These are phyloP conservation scores for Fusarium sp. DNA, from an alignment of 2,329 filamentous ascomycete genomes.

Conservation along the genomic window DNA sequence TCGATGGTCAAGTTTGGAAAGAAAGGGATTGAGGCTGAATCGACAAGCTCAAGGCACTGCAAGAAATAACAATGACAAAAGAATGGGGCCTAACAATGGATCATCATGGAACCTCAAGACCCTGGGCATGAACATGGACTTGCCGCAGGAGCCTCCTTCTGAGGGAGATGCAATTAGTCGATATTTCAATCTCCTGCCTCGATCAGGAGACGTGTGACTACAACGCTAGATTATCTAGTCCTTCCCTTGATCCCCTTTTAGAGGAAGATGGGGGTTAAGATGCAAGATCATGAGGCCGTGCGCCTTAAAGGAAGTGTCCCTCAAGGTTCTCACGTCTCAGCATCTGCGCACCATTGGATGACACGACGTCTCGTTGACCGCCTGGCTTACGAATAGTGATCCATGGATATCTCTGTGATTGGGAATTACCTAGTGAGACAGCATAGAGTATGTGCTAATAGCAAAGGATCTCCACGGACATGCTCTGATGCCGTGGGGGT, in stretches of 20 bases:
- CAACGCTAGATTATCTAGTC: slow-evolving; percentile 2
- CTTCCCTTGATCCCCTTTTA: slow-evolving; percentile 1
- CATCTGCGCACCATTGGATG: slow-evolving; percentile 39
- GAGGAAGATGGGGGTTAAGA: slow-evolving; percentile 32
- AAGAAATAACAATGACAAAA: slow-evolving; percentile 8
- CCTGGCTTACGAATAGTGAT: slow-evolving; percentile 37
- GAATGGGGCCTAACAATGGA: slow-evolving; percentile 21
- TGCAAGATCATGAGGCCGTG: slow-evolving; percentile 32
- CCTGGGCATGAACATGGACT: background rate
- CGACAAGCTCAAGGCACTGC: slow-evolving; percentile 1
- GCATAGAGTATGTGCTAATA: slow-evolving; percentile 11
- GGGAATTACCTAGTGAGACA: slow-evolving; percentile 20
- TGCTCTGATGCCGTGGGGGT: slow-evolving; percentile 9
- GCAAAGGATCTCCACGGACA: slow-evolving; percentile 11
- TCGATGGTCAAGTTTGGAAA: slow-evolving; percentile 8
- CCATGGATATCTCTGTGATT: slow-evolving; percentile 3
- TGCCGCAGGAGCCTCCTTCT: slow-evolving; percentile 15
- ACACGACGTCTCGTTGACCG: slow-evolving; percentile 32
- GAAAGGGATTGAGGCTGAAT: slow-evolving; percentile 6
- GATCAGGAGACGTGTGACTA: background rate
- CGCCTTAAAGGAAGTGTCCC: slow-evolving; percentile 41
- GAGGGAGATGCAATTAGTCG: background rate
- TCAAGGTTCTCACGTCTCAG: slow-evolving; percentile 50
- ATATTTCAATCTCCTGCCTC: slow-evolving; percentile 11
- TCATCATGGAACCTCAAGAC: slow-evolving; percentile 11